phyloP scores from a whole-genome alignment of 2,329 filamentous ascomycete genomes.

The Cladophialophora psammophila region DNA sequence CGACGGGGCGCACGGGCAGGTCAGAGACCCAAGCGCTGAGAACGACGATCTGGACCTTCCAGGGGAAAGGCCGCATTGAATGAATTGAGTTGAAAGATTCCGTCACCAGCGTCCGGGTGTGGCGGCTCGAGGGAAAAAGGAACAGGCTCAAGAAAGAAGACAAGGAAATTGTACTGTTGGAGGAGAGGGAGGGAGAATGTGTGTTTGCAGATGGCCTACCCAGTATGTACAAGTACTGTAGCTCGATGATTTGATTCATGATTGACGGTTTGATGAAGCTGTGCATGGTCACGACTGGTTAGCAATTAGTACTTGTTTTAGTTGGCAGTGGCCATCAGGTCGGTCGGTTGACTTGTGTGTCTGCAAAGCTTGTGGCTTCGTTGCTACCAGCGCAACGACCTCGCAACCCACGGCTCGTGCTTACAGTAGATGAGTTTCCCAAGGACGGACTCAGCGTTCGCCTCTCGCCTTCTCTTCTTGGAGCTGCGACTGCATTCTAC shows the following conservation, averaged over 20 bases:
- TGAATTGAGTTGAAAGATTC: conserved; percentile 4
- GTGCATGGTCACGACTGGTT: too few relatives aligned
- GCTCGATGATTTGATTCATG: too few relatives aligned
- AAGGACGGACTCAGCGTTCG: too few relatives aligned
- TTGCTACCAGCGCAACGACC: too few relatives aligned
- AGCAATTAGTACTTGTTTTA: too few relatives aligned
- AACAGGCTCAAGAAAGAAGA: background rate
- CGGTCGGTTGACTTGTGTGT: too few relatives aligned
- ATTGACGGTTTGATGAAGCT: too few relatives aligned
- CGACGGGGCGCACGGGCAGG: conserved; percentile 1
- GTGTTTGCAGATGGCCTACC: background rate
- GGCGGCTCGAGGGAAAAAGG: background rate
- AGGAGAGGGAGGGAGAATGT: background rate
- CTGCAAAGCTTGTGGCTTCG: too few relatives aligned
- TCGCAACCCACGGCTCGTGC: too few relatives aligned
- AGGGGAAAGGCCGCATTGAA: conserved; percentile 2
- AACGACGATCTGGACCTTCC: conserved; percentile 8
- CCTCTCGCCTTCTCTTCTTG: conserved; percentile 1
- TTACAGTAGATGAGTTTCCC: background rate
- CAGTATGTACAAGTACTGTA: too few relatives aligned
- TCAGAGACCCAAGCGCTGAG: conserved; percentile 5
- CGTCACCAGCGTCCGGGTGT: background rate
- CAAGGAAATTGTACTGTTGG: too few relatives aligned
- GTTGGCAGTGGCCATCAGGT: too few relatives aligned
- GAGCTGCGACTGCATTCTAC: conserved; percentile 14